Percentiles rank a stretch among this genome's conserved stretches.
Conservation (phyloP, 805 yeast genomes). For the Grigorovia yakushimaensis region DNA sequence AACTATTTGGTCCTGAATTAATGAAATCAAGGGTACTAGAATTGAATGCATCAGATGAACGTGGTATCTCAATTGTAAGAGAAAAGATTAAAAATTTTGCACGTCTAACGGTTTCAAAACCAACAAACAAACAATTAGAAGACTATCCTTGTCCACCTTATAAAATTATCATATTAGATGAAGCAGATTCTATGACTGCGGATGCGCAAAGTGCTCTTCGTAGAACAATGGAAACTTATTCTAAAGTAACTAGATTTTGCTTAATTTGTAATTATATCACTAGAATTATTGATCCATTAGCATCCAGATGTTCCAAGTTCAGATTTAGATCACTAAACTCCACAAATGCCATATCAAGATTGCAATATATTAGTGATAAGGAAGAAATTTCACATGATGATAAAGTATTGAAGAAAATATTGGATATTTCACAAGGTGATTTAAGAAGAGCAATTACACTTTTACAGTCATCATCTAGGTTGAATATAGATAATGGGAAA, state of each 20-base stretch:
- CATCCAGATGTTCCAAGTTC: constrained; percentile 93
- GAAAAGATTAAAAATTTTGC: constrained; percentile 84
- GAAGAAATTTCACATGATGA: constrained; percentile 35
- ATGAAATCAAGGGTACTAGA: constrained; percentile 67
- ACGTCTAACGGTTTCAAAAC: constrained; percentile 71
- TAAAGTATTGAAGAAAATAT: constrained; percentile 50
- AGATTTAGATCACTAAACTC: constrained; percentile 74
- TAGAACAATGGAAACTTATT: constrained; percentile 87
- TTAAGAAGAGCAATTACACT: constrained; percentile 86
- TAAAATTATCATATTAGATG: constrained; percentile 85
- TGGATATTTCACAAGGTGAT: constrained; percentile 79
- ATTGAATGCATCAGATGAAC: constrained; percentile 81
- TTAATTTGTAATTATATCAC: constrained; percentile 94
- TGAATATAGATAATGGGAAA: constrained; percentile 31
- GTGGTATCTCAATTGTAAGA: constrained; percentile 82
- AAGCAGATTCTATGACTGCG: constrained; percentile 95
- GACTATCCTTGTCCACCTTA: constrained; percentile 95
- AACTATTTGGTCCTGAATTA: constrained; percentile 65
- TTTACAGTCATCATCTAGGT: constrained; percentile 71
- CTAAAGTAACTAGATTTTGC: constrained; percentile 86
- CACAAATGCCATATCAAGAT: constrained; percentile 57
- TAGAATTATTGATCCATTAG: constrained; percentile 90
- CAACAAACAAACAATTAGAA: constrained; percentile 54
- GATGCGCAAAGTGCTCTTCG: constrained; percentile 95
- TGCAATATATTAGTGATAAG: constrained; percentile 49